A percentile compares a stretch with the other conserved stretches of the same genome.
Evolutionary conservation across 768 basidiomycete genomes (phyloP).

Genomic region (Gelatoporia subvermispora): DNA sequence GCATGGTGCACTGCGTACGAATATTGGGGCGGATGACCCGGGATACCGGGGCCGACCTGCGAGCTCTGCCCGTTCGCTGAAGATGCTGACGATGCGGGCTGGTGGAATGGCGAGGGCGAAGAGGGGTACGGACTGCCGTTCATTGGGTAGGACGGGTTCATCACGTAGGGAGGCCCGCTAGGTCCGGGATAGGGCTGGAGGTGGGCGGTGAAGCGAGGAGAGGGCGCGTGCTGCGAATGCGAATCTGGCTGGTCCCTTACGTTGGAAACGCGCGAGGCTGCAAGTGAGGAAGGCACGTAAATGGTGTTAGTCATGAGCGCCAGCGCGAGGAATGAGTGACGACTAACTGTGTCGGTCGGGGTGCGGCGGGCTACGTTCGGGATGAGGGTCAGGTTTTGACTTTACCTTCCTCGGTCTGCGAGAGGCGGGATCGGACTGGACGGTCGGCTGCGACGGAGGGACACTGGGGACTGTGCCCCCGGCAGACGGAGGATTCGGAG

Average conservation of each 20-base stretch:
- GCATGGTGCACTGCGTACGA: slow-evolving; percentile 53
- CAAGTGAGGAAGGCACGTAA: too few species aligned
- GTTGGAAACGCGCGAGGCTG: slow-evolving; percentile 23
- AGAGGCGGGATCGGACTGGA: background rate
- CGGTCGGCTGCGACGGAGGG: background rate
- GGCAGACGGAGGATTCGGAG: slow-evolving; percentile 10
- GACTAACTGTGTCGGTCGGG: slow-evolving; percentile 4
- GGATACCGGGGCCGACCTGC: slow-evolving; percentile 31
- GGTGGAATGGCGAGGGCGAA: slow-evolving; percentile 30
- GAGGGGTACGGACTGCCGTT: slow-evolving; percentile 50
- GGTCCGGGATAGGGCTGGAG: slow-evolving; percentile 54
- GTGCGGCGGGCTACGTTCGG: slow-evolving; percentile 6
- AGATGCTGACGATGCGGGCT: slow-evolving; percentile 31
- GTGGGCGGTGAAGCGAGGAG: slow-evolving; percentile 32
- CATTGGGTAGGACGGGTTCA: slow-evolving; percentile 68
- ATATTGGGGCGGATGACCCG: slow-evolving; percentile 41
- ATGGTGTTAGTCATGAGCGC: slow-evolving; percentile 9
- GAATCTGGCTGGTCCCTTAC: slow-evolving; percentile 22
- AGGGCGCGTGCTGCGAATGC: slow-evolving; percentile 22
- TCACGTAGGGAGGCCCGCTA: slow-evolving; percentile 32
- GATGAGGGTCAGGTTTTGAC: slow-evolving; percentile 2
- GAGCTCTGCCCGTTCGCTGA: slow-evolving; percentile 34
- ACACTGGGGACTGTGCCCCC: slow-evolving; percentile 8
- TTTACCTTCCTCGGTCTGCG: slow-evolving; percentile 4
- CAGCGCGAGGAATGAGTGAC: slow-evolving; percentile 3